A percentile compares a stretch with the other conserved stretches of the same genome.
Conservation (phyloP, 768 basidiomycete genomes). For the Suillus hirtellus region DNA sequence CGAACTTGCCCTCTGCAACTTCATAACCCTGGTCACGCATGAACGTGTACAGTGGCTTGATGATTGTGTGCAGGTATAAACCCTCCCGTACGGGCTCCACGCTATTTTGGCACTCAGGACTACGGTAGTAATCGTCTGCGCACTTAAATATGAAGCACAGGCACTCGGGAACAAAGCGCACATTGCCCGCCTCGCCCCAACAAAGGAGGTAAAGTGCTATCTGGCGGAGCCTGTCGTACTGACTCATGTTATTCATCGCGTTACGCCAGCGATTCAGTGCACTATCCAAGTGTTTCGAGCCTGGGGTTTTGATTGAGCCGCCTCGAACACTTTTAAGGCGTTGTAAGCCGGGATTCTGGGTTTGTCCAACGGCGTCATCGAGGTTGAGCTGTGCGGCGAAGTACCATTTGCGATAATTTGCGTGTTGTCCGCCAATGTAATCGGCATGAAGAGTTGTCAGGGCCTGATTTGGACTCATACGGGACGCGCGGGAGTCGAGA, state of each 20-base stretch:
- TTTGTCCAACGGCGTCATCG: conserved; percentile 96
- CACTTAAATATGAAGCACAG: conserved; percentile 99
- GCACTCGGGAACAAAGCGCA: conserved; percentile 95
- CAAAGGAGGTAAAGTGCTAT: conserved; percentile 94
- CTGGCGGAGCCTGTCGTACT: conserved; percentile 96
- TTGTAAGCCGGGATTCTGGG: conserved; percentile 90
- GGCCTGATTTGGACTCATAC: conserved; percentile 96
- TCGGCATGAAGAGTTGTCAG: conserved; percentile 96
- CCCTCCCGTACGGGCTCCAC: conserved; percentile 94
- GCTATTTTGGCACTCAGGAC: conserved; percentile 94
- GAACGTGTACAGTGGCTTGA: conserved; percentile 94
- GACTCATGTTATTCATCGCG: conserved; percentile 99
- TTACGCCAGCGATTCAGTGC: conserved; percentile 95
- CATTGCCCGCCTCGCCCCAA: conserved; percentile 98
- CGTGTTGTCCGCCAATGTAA: conserved; percentile 98
- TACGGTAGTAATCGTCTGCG: conserved; percentile 98
- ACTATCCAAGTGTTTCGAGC: conserved; percentile 85
- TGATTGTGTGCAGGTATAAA: conserved; percentile 84
- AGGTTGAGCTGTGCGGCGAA: conserved; percentile 99
- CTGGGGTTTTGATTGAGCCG: conserved; percentile 47
- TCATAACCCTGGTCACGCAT: conserved; percentile 98
- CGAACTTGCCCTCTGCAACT: conserved; percentile 91
- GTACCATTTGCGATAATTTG: conserved; percentile 99
- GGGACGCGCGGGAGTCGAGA: conserved; percentile 96
- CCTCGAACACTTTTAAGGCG: conserved; percentile 83